phyloP scores from a whole-genome alignment of 805 yeast species.

The Cyberlindnera lachancei region DNA sequence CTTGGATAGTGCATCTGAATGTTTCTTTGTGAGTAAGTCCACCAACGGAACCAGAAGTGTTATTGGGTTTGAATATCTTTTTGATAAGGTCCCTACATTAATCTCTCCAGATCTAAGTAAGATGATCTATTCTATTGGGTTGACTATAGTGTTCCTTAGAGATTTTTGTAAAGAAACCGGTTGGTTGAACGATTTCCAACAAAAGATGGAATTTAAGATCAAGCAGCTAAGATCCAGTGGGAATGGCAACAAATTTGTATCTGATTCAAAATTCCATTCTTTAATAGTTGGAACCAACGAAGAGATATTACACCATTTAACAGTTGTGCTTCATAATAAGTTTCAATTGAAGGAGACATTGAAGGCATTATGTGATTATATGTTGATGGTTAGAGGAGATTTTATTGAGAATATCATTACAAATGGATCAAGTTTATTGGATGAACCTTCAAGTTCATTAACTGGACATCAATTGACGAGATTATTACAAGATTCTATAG shows the following conservation, averaged over 20 bases:
- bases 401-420: constrained; percentile 60
- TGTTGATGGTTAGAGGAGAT: constrained; percentile 75
- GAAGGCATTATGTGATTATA: constrained; percentile 52
- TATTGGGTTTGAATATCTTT: no score
- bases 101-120: constrained; percentile 32
- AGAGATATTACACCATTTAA: constrained; percentile 47
- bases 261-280: constrained; percentile 20
- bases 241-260: constrained; percentile 6
- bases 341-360: constrained; percentile 47
- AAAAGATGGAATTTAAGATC: constrained; percentile 18
- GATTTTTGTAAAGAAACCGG: constrained; percentile 57
- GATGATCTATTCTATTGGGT: constrained; percentile 62
- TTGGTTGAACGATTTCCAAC: constrained; percentile 42
- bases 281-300: constrained; percentile 37
- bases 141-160: constrained; percentile 56
- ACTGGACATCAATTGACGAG: constrained; percentile 61
- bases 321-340: constrained; percentile 40
- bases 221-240: constrained; percentile 15
- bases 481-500: constrained; percentile 57
- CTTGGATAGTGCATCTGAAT: constrained; percentile 43
- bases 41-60: no score
- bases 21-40: constrained; percentile 42
- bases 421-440: constrained; percentile 46
- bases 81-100: no score
- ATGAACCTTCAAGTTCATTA: constrained; percentile 54